Base-by-base conservation (phyloP, 352 stramenopile species). In the Albugo candida region DNA sequence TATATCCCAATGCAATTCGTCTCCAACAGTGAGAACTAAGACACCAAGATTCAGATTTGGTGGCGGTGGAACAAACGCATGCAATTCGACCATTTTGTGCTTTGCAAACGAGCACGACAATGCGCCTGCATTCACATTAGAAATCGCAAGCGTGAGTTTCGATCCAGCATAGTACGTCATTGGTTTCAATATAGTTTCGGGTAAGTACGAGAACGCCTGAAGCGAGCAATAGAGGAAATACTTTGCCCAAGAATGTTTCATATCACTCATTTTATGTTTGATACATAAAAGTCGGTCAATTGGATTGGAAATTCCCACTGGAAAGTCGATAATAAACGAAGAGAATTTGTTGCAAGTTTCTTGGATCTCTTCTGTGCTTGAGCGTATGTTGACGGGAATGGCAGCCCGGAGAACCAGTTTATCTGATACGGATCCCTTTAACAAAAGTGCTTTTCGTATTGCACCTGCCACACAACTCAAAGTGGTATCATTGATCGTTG, bases 401-500 rank as follows among this genome's bases (percentile, higher is more conserved):
- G 61, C 75, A 8, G 72, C 71, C 36, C 75, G 75, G 41, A 88
- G 61, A 21, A 68, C 60, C 11, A 88, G 62, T 8, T 44, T 53
- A 10, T 61, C 56, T 2, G 61, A 36, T n/a, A 83, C 69, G 0
- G 49, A 41, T 0, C 60, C 63, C 0, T 59, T 48, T 13, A 63
- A 57, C 43, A 70, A 44, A 52, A 88, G 72, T 11, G 71, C 70
- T 41, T 75, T 68, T 50, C 69, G 70, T 62, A 88, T 83, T 41
- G 72, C 75, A 31, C 75, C 72, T 11, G 75, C 71, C 31, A 88
- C 68, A 27, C 76, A 80, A 36, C 60, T 81, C 12, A 88, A 62
- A 66, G 85, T 83, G 40, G 85, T 70, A 49, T 87, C 75, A 52
- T 87, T 87, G 46, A 87, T 58, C 1, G 75, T 85, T 13, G 75